Conservation (phyloP, 2,329 filamentous ascomycete genomes). For the Penicillium psychrosexuale region DNA sequence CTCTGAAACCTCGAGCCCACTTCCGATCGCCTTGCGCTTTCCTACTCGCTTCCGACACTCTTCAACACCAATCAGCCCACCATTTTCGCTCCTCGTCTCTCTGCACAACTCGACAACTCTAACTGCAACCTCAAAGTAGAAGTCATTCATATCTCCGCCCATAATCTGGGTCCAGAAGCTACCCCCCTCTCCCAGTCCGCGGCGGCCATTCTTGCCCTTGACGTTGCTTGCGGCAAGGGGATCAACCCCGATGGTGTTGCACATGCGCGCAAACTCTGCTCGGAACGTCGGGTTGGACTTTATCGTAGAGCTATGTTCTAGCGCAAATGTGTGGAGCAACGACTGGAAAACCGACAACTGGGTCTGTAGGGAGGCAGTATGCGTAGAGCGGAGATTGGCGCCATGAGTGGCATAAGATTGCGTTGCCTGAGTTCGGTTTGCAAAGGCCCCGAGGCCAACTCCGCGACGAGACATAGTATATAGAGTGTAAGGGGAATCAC, state of each 20-base stretch:
- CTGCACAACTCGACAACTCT: conserved; percentile 90
- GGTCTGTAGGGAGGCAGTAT: conserved; percentile 81
- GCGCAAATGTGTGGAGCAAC: conserved; percentile 88
- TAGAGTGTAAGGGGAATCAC: background rate
- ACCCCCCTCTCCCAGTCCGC: conserved; percentile 48
- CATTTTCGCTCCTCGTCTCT: conserved; percentile 82
- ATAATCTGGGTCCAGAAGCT: conserved; percentile 92
- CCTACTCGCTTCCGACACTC: conserved; percentile 77
- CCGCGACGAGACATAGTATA: conserved; percentile 53
- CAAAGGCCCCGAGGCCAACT: conserved; percentile 86
- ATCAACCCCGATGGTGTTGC: conserved; percentile 92
- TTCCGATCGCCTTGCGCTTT: conserved; percentile 69
- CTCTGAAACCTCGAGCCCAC: conserved; percentile 75
- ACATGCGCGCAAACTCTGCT: conserved; percentile 98
- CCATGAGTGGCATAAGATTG: conserved; percentile 91
- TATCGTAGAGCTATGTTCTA: conserved; percentile 93
- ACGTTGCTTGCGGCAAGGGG: conserved; percentile 71
- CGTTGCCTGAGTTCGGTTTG: conserved; percentile 76
- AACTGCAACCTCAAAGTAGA: conserved; percentile 98
- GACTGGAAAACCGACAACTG: conserved; percentile 96
- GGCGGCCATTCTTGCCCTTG: conserved; percentile 48
- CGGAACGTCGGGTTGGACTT: conserved; percentile 93
- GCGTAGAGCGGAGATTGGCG: conserved; percentile 75
- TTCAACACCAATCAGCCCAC: conserved; percentile 78
- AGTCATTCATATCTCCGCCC: conserved; percentile 90